These are phyloP conservation scores for Hebeloma cylindrosporum DNA, from an alignment of 768 basidiomycete genomes.

Conservation along the genomic window DNA sequence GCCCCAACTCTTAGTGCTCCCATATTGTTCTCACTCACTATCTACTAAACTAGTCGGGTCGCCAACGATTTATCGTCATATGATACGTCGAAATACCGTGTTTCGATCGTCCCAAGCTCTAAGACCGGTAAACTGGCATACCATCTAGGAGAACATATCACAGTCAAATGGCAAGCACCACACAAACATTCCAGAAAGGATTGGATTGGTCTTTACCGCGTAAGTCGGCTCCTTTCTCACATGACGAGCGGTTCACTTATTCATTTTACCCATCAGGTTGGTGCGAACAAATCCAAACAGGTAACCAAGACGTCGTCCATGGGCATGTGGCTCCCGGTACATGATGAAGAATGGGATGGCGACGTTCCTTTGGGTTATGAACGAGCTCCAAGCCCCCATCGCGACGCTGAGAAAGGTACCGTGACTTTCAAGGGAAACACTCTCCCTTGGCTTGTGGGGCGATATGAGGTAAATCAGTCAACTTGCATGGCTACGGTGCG, in stretches of 20 bases:
- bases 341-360: slow-evolving; percentile 92
- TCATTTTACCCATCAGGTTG: slow-evolving; percentile 52
- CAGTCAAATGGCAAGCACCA: slow-evolving; percentile 85
- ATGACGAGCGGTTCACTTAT: slow-evolving; percentile 5
- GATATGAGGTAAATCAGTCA: slow-evolving; percentile 68
- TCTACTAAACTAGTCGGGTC: slow-evolving; percentile 57
- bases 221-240: slow-evolving; percentile 29
- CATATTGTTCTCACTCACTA: background rate
- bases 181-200: slow-evolving; percentile 84
- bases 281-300: slow-evolving; percentile 79
- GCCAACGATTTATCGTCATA: slow-evolving; percentile 78
- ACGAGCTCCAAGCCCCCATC: slow-evolving; percentile 33
- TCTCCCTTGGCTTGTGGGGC: slow-evolving; percentile 83
- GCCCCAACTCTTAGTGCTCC: slow-evolving; percentile 27
- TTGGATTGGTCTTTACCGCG: slow-evolving; percentile 94
- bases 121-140: slow-evolving; percentile 57
- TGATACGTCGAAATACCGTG: slow-evolving; percentile 77
- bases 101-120: slow-evolving; percentile 55
- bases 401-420: slow-evolving; percentile 56
- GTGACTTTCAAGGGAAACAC: slow-evolving; percentile 76
- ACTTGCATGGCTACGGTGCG: background rate
- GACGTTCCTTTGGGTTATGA: slow-evolving; percentile 61
- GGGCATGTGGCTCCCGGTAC: slow-evolving; percentile 92
- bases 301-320: slow-evolving; percentile 84
- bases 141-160: slow-evolving; percentile 90